Evolutionary conservation across 2,329 filamentous ascomycete genomes (phyloP), one percentile per base, ranked within the genome.

Genomic region (Hyphodiscus sp.): DNA sequence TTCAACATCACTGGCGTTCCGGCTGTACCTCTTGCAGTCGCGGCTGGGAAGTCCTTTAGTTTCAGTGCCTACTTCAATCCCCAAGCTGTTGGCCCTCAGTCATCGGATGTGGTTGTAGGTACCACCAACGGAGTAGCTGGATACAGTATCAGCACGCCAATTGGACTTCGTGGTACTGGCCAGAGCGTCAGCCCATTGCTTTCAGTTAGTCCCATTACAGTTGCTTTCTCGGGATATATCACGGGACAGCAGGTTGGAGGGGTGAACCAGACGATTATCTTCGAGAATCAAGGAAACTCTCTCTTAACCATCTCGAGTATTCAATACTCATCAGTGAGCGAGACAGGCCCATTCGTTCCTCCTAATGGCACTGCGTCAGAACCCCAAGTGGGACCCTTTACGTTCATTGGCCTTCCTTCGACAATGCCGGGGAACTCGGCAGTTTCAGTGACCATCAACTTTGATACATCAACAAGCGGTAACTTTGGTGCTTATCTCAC

Each of bases 191-290:
- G 47, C 13, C 59, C 70, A 1, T 68, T 67, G 49, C 53, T 72
- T 47, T 64, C 69, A 0, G 60, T 81, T 7, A 72, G 69, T 2
- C 79, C 80, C 0, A 70, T 72, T 9, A 70, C 70, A 0, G 58
- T 83, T 4, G 72, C 74, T 0, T 83, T 82, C 58, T 69, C 71
- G 2, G 72, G 74, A 10, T 69, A 79, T 2, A 72, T 82, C 29
- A 70, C 73, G 1, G 76, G 75, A 0, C 63, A 70, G 0, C 67
- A 70, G 2, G 52, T 65, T 6, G 66, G 68, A 2, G 73, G 70
- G 1, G 65, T 70, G 1, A 65, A 69, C 4, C 71, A 80, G 57
- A 73, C 71, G 0, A 65, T 77, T 2, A 65, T 79, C 0, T 66
- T 82, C 41, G 68, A 67, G 55, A 83, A 83, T 57, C 63, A 72